Percentiles rank a stretch among this genome's conserved stretches.
These are phyloP conservation scores for Beauveria australis DNA, from an alignment of 2,329 filamentous ascomycete genomes.

Conservation along the genomic window DNA sequence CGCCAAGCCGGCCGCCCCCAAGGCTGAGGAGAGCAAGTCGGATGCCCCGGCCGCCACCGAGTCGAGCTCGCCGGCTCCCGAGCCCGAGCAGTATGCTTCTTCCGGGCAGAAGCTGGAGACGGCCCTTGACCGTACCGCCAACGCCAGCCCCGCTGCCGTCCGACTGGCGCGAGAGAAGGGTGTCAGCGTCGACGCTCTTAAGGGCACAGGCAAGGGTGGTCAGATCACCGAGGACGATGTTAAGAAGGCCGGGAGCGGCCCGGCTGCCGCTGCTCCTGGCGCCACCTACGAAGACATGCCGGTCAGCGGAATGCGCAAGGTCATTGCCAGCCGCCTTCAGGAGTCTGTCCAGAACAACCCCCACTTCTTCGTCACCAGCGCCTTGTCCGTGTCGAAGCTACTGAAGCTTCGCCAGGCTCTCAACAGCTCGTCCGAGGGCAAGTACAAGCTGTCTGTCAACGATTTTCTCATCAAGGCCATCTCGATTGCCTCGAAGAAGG, in stretches of 20 bases:
- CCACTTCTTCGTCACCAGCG: constrained; percentile 93
- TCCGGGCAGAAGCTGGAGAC: constrained; percentile 73
- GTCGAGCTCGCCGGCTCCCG: constrained; percentile 36
- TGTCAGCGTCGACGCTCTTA: constrained; percentile 66
- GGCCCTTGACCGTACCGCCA: constrained; percentile 72
- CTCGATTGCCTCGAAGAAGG: constrained; percentile 80
- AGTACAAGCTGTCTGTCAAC: constrained; percentile 99
- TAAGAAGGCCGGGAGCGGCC: constrained; percentile 64
- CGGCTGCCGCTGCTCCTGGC: constrained; percentile 45
- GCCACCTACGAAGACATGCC: constrained; percentile 77
- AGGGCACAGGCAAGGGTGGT: constrained; percentile 79
- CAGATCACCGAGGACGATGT: constrained; percentile 88
- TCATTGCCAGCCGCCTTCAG: constrained; percentile 83
- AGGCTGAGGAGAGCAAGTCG: constrained; percentile 58
- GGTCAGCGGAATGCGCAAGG: constrained; percentile 92
- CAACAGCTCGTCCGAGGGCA: constrained; percentile 79
- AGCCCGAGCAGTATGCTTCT: constrained; percentile 62
- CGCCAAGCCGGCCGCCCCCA: constrained; percentile 53
- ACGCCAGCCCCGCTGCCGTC: constrained; percentile 65
- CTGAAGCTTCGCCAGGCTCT: constrained; percentile 91
- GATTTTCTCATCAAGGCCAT: constrained; percentile 99
- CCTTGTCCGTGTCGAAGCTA: constrained; percentile 88
- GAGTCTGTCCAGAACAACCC: constrained; percentile 89
- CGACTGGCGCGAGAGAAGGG: constrained; percentile 79
- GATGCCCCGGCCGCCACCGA: constrained; percentile 52